Evolutionary conservation across 768 basidiomycete species (phyloP), one percentile per base, ranked within the genome.

Genomic region (Rubroboletus pulcherrimus): DNA sequence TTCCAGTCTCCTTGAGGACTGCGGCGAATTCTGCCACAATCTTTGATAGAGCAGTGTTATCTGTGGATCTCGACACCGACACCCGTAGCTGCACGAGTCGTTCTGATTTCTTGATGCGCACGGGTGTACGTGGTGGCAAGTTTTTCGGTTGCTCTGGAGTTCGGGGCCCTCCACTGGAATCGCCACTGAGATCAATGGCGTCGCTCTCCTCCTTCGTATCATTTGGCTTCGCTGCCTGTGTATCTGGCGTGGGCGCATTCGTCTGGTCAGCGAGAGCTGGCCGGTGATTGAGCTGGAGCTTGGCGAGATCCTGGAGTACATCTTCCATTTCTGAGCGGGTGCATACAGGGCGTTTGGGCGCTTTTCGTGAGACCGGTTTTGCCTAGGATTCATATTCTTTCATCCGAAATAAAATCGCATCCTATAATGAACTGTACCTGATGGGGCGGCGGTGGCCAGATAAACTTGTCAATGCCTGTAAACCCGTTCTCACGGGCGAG

Each of bases 371-470:
- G n/a, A 66, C 63, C 24, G 73, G 67, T 55, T 75, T 74, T 40
- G 68, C 63, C 71, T 74, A 31, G 17, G 10, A 45, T 53, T 17
- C 26, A 34, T 37, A 3, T 40, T 51, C 12, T 49, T 30, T 62
- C 43, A 59, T 45, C 43, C 4, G 15, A 33, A 35, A 54, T 21
- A 42, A 43, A 37, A 29, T 26, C 30, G 5, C 10, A 30, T 41
- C 35, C 31, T 9, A 11, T 37, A 49, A 51, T 45, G 15, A 53
- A 49, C 14, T 57, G 12, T 66, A 75, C 69, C 71, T 69, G 68
- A 45, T 65, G 54, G 60, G 61, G 70, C n/a, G 78, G 80, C 11
- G 87, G 84, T 4, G 88, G 88, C 89, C 89, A 91, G 39, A 89
- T 74, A 61, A 91, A 87, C 29, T 75, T 79, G 29, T 87, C 81